These are phyloP conservation scores for Scheffersomyces illinoinensis DNA, from an alignment of 1,139 yeast genomes.

Conservation along the genomic window DNA sequence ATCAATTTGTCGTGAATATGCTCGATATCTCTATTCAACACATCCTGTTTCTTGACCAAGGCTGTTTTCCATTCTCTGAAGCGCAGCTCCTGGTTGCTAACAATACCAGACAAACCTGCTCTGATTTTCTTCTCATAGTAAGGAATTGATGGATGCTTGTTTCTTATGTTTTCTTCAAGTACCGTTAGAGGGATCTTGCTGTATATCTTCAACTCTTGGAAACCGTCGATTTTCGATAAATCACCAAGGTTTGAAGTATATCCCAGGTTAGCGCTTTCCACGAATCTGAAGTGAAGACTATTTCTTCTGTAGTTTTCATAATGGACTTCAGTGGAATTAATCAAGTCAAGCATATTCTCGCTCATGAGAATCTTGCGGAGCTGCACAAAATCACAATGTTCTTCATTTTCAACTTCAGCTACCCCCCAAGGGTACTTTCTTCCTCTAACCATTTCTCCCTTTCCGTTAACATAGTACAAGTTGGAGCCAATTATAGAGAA, in stretches of 20 bases:
- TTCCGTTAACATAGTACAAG: constrained; percentile 23
- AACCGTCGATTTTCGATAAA: constrained; percentile 17
- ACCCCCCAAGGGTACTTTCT: constrained; percentile 75
- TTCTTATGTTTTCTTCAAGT: constrained; percentile 40
- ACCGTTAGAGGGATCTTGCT: constrained; percentile 36
- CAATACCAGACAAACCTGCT: constrained; percentile 48
- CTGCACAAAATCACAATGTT: constrained; percentile 63
- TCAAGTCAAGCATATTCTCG: constrained; percentile 59
- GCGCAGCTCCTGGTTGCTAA: constrained; percentile 55
- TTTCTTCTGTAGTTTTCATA: constrained; percentile 54
- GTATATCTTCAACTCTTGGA: constrained; percentile 19
- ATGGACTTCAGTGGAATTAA: constrained; percentile 54
- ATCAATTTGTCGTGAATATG: constrained; percentile 35
- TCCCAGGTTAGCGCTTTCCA: constrained; percentile 7
- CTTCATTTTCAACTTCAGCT: constrained; percentile 65
- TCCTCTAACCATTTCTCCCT: constrained; percentile 53
- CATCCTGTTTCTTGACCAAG: constrained; percentile 55
- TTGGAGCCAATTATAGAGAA: constrained; percentile 61
- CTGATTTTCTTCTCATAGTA: constrained; percentile 48
- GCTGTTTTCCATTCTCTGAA: constrained; percentile 69
- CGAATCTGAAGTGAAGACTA: constrained; percentile 43
- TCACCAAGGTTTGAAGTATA: not conserved
- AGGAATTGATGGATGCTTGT: constrained; percentile 49
- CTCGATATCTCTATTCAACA: constrained; percentile 58
- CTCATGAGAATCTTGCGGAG: constrained; percentile 54